A percentile compares a stretch with the other conserved stretches of the same genome.
phyloP scores from a whole-genome alignment of 2,329 filamentous ascomycete genomes.

The Cladophialophora immunda region DNA sequence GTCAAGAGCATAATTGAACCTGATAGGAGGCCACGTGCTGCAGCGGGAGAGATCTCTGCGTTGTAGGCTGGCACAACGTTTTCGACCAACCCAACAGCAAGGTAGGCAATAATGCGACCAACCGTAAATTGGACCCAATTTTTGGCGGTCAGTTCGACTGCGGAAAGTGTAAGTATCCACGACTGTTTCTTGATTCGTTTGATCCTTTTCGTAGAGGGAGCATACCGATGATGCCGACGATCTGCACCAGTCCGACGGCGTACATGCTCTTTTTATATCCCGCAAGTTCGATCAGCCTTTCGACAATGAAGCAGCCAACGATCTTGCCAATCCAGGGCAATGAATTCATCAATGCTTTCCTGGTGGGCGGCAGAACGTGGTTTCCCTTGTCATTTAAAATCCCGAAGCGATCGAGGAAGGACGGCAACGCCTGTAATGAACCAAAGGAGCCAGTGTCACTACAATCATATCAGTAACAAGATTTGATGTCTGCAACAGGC shows the following conservation, averaged over 20 bases:
- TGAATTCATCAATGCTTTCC: background rate
- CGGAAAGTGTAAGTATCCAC: background rate
- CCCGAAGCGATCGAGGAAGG: background rate
- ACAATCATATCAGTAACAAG: too few species aligned
- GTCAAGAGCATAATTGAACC: background rate
- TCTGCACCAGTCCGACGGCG: background rate
- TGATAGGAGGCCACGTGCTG: background rate
- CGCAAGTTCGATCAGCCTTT: background rate
- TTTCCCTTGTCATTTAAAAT: background rate
- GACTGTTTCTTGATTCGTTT: too few species aligned
- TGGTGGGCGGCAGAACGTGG: background rate
- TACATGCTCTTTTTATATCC: background rate
- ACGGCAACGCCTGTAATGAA: constrained; percentile 7
- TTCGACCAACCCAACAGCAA: background rate
- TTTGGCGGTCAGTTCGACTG: background rate
- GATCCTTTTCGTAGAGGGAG: too few species aligned
- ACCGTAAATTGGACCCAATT: constrained; percentile 5
- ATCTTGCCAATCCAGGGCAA: background rate
- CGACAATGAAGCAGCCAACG: background rate
- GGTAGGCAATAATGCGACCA: constrained; percentile 7
- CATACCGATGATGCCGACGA: background rate
- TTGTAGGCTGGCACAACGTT: constrained; percentile 5
- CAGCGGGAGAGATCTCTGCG: background rate
- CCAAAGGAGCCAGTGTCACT: constrained; percentile 10
- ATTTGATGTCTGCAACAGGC: too few species aligned